Evolutionary conservation across 2,329 filamentous ascomycete species (phyloP).

Genomic region (Diaporthe sp.): DNA sequence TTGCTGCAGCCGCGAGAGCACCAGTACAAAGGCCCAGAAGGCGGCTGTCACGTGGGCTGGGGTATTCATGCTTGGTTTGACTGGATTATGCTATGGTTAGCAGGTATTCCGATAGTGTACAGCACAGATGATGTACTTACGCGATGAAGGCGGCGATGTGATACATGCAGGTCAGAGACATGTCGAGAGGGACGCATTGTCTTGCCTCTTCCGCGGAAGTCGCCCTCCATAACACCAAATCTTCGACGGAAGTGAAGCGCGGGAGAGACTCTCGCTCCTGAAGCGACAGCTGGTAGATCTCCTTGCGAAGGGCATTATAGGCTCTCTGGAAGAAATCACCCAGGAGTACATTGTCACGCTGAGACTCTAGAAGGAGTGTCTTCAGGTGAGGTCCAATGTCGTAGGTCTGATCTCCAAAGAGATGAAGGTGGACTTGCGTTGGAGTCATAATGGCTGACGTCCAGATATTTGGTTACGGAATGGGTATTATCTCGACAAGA

Average conservation of each 20-base stretch:
- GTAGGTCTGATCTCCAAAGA: slow-evolving; percentile 45
- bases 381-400: slow-evolving; percentile 41
- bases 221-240: slow-evolving; percentile 43
- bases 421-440: slow-evolving; percentile 35
- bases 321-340: not conserved
- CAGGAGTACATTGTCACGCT: slow-evolving; percentile 39
- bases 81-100: not conserved
- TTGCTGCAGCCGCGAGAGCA: slow-evolving; percentile 74
- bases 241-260: slow-evolving; percentile 43
- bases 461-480: not conserved
- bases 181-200: slow-evolving; percentile 44
- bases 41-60: not conserved
- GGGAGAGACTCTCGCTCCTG: slow-evolving; percentile 42
- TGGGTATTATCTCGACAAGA: not conserved
- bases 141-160: slow-evolving; percentile 20
- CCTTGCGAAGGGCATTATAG: slow-evolving; percentile 20
- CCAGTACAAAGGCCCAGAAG: slow-evolving; percentile 76
- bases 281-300: slow-evolving; percentile 36
- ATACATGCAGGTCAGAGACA: slow-evolving; percentile 41
- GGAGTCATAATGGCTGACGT: not conserved
- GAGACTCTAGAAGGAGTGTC: slow-evolving; percentile 34
- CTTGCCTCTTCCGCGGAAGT: slow-evolving; percentile 25
- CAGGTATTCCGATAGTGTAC: too few relatives aligned
- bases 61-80: slow-evolving; percentile 18
- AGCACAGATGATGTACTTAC: not conserved